Conservation (phyloP, 495 filamentous ascomycete species). For the Lasiosphaeris hirsuta region DNA sequence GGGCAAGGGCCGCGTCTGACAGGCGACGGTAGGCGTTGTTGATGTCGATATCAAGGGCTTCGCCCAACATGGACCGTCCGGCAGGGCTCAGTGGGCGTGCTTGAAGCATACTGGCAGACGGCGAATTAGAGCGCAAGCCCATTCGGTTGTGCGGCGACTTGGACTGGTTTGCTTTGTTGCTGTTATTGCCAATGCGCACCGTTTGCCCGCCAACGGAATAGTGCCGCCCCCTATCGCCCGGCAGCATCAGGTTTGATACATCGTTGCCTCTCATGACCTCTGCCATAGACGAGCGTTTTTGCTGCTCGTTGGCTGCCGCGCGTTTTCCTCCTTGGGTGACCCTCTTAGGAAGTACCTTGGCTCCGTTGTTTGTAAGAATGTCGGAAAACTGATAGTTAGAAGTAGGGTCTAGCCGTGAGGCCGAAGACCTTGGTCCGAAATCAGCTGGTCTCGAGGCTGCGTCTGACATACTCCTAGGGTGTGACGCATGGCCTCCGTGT, state of each 20-base stretch:
- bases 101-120: slow-evolving; percentile 40
- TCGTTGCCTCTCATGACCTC: slow-evolving; percentile 49
- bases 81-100: slow-evolving; percentile 37
- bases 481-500: slow-evolving; percentile 22
- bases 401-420: slow-evolving; percentile 38
- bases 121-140: slow-evolving; percentile 58
- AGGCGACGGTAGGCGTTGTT: slow-evolving; percentile 57
- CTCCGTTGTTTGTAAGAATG: slow-evolving; percentile 46
- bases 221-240: slow-evolving; percentile 43
- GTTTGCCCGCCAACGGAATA: slow-evolving; percentile 41
- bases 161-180: slow-evolving; percentile 36
- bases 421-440: slow-evolving; percentile 36
- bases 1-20: slow-evolving; percentile 62
- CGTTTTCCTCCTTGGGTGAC: slow-evolving; percentile 41
- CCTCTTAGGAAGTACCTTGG: slow-evolving; percentile 42
- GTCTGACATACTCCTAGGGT: slow-evolving; percentile 53
- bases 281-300: slow-evolving; percentile 39
- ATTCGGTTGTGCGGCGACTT: slow-evolving; percentile 56
- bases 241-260: slow-evolving; percentile 39
- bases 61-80: slow-evolving; percentile 43
- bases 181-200: slow-evolving; percentile 42
- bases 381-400: slow-evolving; percentile 52
- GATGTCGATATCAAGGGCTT: slow-evolving; percentile 54
- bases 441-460: slow-evolving; percentile 41
- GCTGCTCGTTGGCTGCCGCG: slow-evolving; percentile 20